phyloP scores from a whole-genome alignment of 768 basidiomycete species.

The Pisolithus albus region DNA sequence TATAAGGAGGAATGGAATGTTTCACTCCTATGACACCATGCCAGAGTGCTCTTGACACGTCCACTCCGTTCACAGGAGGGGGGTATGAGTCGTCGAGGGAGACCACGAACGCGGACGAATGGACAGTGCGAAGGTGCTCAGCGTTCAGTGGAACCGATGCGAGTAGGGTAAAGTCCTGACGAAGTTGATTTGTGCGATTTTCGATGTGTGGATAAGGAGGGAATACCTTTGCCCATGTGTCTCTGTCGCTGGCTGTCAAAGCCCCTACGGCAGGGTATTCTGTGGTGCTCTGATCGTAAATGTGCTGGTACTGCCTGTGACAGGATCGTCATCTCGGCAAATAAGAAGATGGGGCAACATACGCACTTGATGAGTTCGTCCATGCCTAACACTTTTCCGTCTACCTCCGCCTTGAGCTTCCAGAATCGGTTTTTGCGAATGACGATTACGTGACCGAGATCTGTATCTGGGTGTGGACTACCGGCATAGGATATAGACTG shows the following conservation, averaged over 20 bases:
- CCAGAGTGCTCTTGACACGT: conserved; percentile 71
- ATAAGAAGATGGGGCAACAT: not conserved
- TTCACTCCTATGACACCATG: conserved; percentile 60
- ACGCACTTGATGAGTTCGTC: conserved; percentile 57
- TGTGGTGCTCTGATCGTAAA: conserved; percentile 56
- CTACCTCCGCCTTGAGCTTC: conserved; percentile 60
- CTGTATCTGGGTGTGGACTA: conserved; percentile 15
- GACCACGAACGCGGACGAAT: conserved; percentile 81
- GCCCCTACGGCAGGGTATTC: conserved; percentile 73
- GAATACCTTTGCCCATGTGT: conserved; percentile 80
- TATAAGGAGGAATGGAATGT: not conserved
- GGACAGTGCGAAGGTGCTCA: conserved; percentile 60
- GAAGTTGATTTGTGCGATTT: not conserved
- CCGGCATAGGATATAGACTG: conserved; percentile 71
- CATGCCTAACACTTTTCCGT: conserved; percentile 55
- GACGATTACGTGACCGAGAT: conserved; percentile 76
- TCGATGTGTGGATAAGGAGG: not conserved
- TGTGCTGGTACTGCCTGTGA: conserved; percentile 63
- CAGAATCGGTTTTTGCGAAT: conserved; percentile 81
- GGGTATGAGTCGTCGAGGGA: conserved; percentile 59
- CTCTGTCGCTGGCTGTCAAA: conserved; percentile 72
- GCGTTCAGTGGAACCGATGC: conserved; percentile 55
- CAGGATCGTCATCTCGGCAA: not conserved
- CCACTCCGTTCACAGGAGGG: conserved; percentile 41
- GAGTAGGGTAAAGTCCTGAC: conserved; percentile 59